Percentiles rank a stretch among this genome's conserved stretches.
Conservation (phyloP, 2,329 filamentous ascomycete genomes). For the Elsinoe fawcettii region DNA sequence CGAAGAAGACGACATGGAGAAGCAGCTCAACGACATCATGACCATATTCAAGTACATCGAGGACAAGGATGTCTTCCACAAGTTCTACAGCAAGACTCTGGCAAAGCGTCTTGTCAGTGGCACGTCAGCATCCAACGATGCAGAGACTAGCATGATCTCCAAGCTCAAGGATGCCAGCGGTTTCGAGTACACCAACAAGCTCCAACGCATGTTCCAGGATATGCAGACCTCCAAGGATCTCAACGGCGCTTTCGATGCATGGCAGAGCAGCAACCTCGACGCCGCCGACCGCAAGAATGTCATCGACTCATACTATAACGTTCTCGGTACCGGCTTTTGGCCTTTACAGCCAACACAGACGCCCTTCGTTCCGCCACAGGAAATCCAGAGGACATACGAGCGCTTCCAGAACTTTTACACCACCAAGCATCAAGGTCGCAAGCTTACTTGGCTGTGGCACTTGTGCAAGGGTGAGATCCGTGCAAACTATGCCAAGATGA, state of each 20-base stretch:
- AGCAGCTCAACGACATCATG: slow-evolving; percentile 87
- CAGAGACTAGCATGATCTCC: slow-evolving; percentile 98
- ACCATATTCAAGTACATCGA: slow-evolving; percentile 99
- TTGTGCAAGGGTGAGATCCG: slow-evolving; percentile 95
- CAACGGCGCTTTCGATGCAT: slow-evolving; percentile 79
- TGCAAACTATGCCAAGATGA: slow-evolving; percentile 78
- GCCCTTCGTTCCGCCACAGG: slow-evolving; percentile 76
- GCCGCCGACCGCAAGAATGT: slow-evolving; percentile 58
- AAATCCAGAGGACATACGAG: slow-evolving; percentile 80
- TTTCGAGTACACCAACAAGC: slow-evolving; percentile 98
- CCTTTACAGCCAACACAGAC: slow-evolving; percentile 80
- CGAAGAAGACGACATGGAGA: slow-evolving; percentile 89
- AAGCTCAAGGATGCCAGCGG: slow-evolving; percentile 98
- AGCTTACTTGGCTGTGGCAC: slow-evolving; percentile 97
- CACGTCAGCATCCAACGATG: slow-evolving; percentile 92
- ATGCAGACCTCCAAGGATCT: slow-evolving; percentile 99
- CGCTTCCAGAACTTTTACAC: slow-evolving; percentile 88
- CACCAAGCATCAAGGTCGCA: slow-evolving; percentile 92
- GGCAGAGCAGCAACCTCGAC: slow-evolving; percentile 58
- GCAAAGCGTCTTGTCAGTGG: slow-evolving; percentile 90
- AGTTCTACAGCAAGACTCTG: slow-evolving; percentile 96
- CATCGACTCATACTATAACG: slow-evolving; percentile 81
- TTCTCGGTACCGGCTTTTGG: slow-evolving; percentile 96
- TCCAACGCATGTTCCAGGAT: slow-evolving; percentile 99
- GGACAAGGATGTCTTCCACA: slow-evolving; percentile 99